Conservation (phyloP, 164 flowering plant genomes). For the Santalum album region DNA sequence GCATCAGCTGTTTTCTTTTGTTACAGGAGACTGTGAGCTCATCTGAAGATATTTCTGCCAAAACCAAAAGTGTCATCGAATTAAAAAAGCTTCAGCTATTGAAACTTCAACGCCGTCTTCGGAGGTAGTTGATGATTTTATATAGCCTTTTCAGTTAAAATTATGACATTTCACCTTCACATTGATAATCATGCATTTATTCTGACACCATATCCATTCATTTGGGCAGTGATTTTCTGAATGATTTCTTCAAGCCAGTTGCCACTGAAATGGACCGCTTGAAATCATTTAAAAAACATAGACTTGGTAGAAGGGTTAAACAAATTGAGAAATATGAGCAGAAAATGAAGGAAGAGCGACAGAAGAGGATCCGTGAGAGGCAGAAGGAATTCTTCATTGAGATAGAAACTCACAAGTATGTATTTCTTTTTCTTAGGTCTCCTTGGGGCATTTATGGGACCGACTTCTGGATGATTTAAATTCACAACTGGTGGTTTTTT, state of each 20-base stretch:
- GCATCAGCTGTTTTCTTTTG: slow-evolving; percentile 4
- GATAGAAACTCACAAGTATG: slow-evolving; percentile 89
- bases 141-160: background rate
- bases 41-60: slow-evolving; percentile 82
- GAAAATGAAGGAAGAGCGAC: slow-evolving; percentile 98
- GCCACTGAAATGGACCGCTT: slow-evolving; percentile 69
- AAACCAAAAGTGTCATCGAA: slow-evolving; percentile 95
- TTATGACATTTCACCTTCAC: too few species aligned
- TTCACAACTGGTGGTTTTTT: background rate
- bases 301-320: slow-evolving; percentile 81
- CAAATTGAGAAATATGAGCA: slow-evolving; percentile 89
- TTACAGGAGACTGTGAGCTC: slow-evolving; percentile 81
- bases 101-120: slow-evolving; percentile 79
- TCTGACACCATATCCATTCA: slow-evolving; percentile 7
- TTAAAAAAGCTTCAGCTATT: slow-evolving; percentile 90
- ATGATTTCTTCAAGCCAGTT: slow-evolving; percentile 83
- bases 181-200: too few species aligned
- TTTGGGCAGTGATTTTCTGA: slow-evolving; percentile 67
- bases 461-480: background rate
- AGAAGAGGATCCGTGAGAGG: slow-evolving; percentile 89
- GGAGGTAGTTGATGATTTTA: slow-evolving; percentile 36
- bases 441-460: background rate
- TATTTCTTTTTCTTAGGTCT: slow-evolving; percentile 6
- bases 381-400: slow-evolving; percentile 97
- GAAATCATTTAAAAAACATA: slow-evolving; percentile 77